Percentiles rank a stretch among this genome's conserved stretches.
phyloP scores from a whole-genome alignment of 768 basidiomycete species.

The Phlegmacium glaucopus region DNA sequence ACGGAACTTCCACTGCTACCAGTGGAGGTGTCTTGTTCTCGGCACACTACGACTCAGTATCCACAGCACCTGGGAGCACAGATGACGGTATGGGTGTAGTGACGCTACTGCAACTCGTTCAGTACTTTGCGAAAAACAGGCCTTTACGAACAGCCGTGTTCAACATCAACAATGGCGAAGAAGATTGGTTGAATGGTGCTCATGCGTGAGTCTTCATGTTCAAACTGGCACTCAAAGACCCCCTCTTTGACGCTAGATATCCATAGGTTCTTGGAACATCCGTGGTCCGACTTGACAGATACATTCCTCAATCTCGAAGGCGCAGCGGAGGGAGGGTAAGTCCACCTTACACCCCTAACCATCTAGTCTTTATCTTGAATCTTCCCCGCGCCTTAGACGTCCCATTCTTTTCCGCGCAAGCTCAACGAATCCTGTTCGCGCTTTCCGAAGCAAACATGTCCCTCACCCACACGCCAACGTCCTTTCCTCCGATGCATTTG shows the following conservation, averaged over 20 bases:
- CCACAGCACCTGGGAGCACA: constrained; percentile 69
- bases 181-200: constrained; percentile 72
- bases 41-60: constrained; percentile 81
- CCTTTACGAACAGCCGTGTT: constrained; percentile 66
- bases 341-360: neutral
- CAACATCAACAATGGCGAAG: constrained; percentile 86
- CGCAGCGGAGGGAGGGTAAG: constrained; percentile 73
- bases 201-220: constrained; percentile 40
- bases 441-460: constrained; percentile 46
- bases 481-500: constrained; percentile 66
- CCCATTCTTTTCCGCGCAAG: constrained; percentile 76
- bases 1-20: constrained; percentile 37
- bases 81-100: constrained; percentile 77
- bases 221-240: neutral
- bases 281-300: constrained; percentile 64
- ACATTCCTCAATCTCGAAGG: constrained; percentile 84
- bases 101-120: constrained; percentile 62
- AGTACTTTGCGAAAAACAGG: constrained; percentile 46
- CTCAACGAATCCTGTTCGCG: constrained; percentile 49
- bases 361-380: neutral
- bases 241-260: neutral
- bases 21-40: constrained; percentile 63
- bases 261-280: constrained; percentile 66
- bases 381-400: constrained; percentile 40
- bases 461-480: constrained; percentile 73